Base-by-base conservation (phyloP, 2,329 filamentous ascomycete species). In the Monosporascus sp. region DNA sequence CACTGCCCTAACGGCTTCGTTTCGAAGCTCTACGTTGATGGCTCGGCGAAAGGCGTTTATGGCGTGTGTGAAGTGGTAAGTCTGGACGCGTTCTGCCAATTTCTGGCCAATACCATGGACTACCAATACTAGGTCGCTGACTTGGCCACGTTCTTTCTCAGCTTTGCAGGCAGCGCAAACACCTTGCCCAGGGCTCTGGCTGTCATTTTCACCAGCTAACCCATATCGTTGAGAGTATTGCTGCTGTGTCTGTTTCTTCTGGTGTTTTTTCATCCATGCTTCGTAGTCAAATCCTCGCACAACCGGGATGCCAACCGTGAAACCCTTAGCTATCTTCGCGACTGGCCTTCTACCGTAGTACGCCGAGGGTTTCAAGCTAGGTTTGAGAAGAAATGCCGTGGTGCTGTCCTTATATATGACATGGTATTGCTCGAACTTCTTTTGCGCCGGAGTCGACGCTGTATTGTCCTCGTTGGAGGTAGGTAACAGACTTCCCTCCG, bases 91-190 rank as follows among this genome's bases (percentile, higher is more conserved):
- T 67, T 99, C 91, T 0, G 92, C 95, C 49, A 97, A 80, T 68
- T 99, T 97, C 69, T 99, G 94, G 0, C 94, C 94, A 58, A 99
- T 97, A 2, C 94, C 94, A 65, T 99, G 94, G 44, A 94, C 89
- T 9, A 97, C 90, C 5, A 99, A 78, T 2, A 97, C 82, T 7
- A 99, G 76, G 65, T 99, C 94, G 1, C 88, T 93, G 5, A 96
- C 89, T 56, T 85, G 83, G 2, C 85, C 85, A 27, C 77, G 77
- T 43, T 82, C 76, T 66, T 84, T 79, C 67, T 90, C 77, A 60
- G 82, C 74, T 66, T 78, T 71, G 72, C 90, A 87, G 64, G 85
- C 79, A 58, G 76, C 62, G 69, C 86, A 83, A 11, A 63, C 59
- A 22, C 61, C 63, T 35, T 60, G 53, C 1, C 53, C 51, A 5